These are phyloP conservation scores for Marasmius sp. DNA, from an alignment of 1,284 basidiomycete species.

Conservation along the genomic window DNA sequence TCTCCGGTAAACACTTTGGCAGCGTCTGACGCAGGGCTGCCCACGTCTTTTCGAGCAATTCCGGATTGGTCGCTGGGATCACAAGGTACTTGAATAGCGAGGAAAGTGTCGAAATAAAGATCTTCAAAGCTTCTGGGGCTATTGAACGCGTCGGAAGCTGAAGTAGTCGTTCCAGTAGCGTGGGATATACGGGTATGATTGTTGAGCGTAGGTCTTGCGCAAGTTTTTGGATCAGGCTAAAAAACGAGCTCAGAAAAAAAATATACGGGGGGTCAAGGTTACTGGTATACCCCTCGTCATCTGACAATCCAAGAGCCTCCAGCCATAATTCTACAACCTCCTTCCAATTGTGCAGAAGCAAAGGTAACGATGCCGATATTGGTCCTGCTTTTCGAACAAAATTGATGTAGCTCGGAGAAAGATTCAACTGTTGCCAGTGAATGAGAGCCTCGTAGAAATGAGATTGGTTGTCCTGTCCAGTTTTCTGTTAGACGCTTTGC, in stretches of 20 bases:
- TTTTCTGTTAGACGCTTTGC: constrained; percentile 7
- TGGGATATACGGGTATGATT: constrained; percentile 56
- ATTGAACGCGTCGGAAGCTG: constrained; percentile 58
- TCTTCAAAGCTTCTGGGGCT: constrained; percentile 57
- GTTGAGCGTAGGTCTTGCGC: constrained; percentile 75
- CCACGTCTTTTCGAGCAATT: constrained; percentile 63
- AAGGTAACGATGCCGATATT: constrained; percentile 75
- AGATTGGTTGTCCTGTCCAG: constrained; percentile 64
- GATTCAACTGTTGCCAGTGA: constrained; percentile 78
- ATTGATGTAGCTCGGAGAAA: constrained; percentile 72
- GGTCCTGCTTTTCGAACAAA: constrained; percentile 63
- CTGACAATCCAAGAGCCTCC: constrained; percentile 49
- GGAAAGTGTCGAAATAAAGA: constrained; percentile 64
- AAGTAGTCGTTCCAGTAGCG: constrained; percentile 54
- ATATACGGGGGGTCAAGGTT: background rate
- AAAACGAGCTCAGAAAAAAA: constrained; percentile 16
- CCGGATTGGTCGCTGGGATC: constrained; percentile 50
- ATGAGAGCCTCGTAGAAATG: constrained; percentile 70
- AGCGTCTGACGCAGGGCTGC: constrained; percentile 44
- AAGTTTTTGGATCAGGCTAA: constrained; percentile 73
- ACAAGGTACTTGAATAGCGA: constrained; percentile 70
- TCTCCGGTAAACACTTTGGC: constrained; percentile 60
- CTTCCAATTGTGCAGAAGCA: constrained; percentile 79
- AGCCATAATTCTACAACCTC: constrained; percentile 67
- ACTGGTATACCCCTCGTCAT: constrained; percentile 60